Conservation (phyloP, 129 eudicot species). For the Saussurea involucrata region DNA sequence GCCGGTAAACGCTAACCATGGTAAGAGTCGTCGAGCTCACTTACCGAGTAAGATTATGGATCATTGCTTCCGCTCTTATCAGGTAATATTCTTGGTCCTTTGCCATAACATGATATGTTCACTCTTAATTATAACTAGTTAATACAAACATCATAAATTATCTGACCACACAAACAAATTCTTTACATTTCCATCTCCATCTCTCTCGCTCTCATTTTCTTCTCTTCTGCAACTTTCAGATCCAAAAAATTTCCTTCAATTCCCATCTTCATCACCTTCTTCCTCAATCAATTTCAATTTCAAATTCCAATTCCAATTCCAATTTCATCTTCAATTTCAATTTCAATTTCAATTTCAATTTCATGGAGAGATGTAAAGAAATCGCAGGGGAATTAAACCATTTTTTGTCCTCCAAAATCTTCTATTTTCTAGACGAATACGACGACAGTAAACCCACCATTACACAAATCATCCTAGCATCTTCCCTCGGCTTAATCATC, state of each 20-base stretch:
- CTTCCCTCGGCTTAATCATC: slow-evolving; percentile 68
- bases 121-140: no score
- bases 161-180: slow-evolving; percentile 8
- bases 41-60: no score
- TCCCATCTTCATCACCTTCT: not conserved
- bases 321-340: not conserved
- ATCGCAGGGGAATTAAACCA: slow-evolving; percentile 9
- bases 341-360: not conserved
- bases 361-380: slow-evolving; percentile 29
- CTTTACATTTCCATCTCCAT: not conserved
- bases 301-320: not conserved
- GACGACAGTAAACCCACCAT: slow-evolving; percentile 29
- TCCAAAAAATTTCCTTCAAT: slow-evolving; percentile 19
- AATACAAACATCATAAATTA: not conserved
- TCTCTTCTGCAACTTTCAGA: slow-evolving; percentile 30
- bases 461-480: slow-evolving; percentile 61
- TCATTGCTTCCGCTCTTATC: no score
- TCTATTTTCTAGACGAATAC: not conserved
- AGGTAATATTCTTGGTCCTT: no score
- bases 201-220: slow-evolving; percentile 15
- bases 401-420: slow-evolving; percentile 4
- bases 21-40: no score
- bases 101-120: no score
- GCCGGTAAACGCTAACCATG: no score
- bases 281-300: not conserved